Base-by-base conservation (phyloP, 192 early-diverging fungal species). In the Kappamyces sp. region DNA sequence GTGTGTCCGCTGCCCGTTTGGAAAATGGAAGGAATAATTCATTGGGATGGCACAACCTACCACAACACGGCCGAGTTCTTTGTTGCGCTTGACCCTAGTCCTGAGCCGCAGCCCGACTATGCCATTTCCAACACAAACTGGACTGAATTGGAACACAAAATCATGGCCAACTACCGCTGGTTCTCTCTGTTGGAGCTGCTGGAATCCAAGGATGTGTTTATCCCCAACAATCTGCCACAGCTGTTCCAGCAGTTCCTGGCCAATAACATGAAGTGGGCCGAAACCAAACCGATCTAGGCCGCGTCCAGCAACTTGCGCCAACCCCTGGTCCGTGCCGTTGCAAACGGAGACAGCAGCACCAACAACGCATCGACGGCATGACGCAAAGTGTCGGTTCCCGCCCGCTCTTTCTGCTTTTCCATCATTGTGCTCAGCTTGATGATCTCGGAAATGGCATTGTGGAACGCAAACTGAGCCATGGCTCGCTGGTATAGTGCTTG, bases 371-470 rank as follows among this genome's bases (percentile, higher is more conserved):
- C 23, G 23, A 23, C 23, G 23, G 23, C 23, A 23, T 23, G 23
- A 0, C 23, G 23, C 23, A 23, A 23, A 23, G 23, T 23, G 23
- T 23, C 23, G 0, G 23, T 23, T 44, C 13, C 9, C 43, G 0
- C 9, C 43, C 8, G 13, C 8, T 44, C 43, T 13, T 10, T 9
- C 8, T 9, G 43, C 8, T 44, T 31, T 36, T 40, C 63, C 46
- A 86, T 53, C 23, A 68, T 61, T 57, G 80, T 75, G 44, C 86
- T 84, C 23, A 94, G 68, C 66, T 94, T 92, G 65, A 94, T 94
- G 37, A 97, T 73, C 55, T 82, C 73, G 0, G 93, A 77, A 51
- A 94, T 89, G 31, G 85, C 90, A 0, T 90, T 89, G 68, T 94
- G 89, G 68, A 97, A 90, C 13, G 79, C 70, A 68, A 76, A 79